A percentile compares a stretch with the other conserved stretches of the same genome.
Conservation (phyloP, 108 stramenopile species). For the Skeletonema grethae region DNA sequence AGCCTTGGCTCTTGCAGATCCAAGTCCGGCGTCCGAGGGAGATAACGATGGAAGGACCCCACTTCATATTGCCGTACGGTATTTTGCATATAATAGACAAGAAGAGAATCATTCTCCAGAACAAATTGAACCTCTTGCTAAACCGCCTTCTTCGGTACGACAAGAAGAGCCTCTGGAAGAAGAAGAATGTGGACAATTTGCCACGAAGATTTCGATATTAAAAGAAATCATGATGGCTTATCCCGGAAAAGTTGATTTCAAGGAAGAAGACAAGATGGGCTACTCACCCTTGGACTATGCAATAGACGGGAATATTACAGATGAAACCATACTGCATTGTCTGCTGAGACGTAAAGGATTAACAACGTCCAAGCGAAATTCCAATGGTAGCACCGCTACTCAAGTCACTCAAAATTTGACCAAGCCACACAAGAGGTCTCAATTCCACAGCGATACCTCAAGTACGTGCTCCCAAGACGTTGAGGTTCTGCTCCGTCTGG, state of each 20-base stretch:
- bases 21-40: conserved; percentile 27
- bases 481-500: conserved; percentile 17
- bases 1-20: conserved; percentile 32
- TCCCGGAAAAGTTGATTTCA: conserved; percentile 41
- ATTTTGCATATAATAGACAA: neutral
- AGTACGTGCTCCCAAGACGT: conserved; percentile 7
- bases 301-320: conserved; percentile 16
- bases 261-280: conserved; percentile 37
- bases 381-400: neutral
- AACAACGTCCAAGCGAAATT: neutral
- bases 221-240: conserved; percentile 40
- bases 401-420: neutral
- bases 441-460: neutral
- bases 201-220: conserved; percentile 10
- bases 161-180: neutral
- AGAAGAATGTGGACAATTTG: neutral
- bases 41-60: conserved; percentile 35
- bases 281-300: conserved; percentile 43
- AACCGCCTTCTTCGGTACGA: neutral
- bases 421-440: neutral
- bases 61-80: conserved; percentile 29
- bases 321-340: neutral
- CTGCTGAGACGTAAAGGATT: neutral
- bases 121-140: conserved; percentile 6
- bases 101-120: conserved; percentile 6